A percentile compares a stretch with the other conserved stretches of the same genome.
These are phyloP conservation scores for Ulmus americana DNA, from an alignment of 331 rosid genomes.

Conservation along the genomic window DNA sequence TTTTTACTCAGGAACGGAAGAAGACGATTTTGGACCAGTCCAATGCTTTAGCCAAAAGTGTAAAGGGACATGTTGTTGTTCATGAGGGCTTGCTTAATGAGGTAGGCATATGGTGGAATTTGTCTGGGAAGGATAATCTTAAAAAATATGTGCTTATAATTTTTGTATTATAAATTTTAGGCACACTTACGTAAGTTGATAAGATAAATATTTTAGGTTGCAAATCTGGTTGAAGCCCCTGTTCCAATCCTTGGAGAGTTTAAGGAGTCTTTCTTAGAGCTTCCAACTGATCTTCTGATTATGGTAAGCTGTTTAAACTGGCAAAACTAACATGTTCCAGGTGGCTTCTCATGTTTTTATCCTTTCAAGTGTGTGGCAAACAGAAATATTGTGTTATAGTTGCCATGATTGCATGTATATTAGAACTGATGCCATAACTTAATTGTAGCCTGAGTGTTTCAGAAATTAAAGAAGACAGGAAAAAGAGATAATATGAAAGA, in stretches of 20 bases:
- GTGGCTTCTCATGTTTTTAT: background rate
- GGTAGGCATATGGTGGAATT: conserved; percentile 37
- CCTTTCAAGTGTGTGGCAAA: background rate
- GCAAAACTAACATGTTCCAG: background rate
- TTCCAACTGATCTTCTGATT: conserved; percentile 87
- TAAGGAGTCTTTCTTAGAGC: conserved; percentile 71
- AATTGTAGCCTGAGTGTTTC: too few relatives aligned
- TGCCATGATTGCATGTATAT: too few relatives aligned
- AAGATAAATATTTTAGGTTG: conserved; percentile 47
- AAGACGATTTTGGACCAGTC: conserved; percentile 52
- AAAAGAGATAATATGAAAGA: too few relatives aligned
- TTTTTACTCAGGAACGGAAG: conserved; percentile 59
- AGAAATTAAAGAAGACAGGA: too few relatives aligned
- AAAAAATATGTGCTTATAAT: background rate
- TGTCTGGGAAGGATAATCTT: conserved; percentile 5
- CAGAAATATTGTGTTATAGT: too few relatives aligned
- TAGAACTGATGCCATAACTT: too few relatives aligned
- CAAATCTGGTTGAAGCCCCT: conserved; percentile 92
- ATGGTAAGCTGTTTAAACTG: conserved; percentile 51
- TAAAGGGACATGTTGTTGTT: conserved; percentile 55
- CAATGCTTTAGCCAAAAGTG: conserved; percentile 58
- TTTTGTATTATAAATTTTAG: conserved; percentile 12
- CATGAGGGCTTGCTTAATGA: conserved; percentile 71
- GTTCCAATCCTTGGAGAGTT: conserved; percentile 83
- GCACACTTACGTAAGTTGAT: background rate